Evolutionary conservation across 768 basidiomycete genomes (phyloP).

Genomic region (Suillus hirtellus): DNA sequence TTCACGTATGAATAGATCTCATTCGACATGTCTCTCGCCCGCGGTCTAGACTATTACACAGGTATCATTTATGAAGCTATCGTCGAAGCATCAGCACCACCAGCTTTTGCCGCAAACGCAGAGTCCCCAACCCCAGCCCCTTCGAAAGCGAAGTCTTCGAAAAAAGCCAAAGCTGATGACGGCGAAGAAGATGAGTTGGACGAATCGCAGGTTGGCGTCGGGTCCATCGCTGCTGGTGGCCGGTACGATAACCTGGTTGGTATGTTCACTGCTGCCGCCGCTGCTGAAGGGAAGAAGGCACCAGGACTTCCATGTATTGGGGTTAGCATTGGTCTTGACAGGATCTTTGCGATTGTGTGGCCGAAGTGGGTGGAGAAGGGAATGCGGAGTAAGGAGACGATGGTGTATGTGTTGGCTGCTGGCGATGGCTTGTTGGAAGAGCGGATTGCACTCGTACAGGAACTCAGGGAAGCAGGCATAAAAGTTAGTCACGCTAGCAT

Average conservation of each 20-base stretch:
- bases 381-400: slow-evolving; percentile 84
- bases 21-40: slow-evolving; percentile 96
- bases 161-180: slow-evolving; percentile 45
- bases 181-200: slow-evolving; percentile 79
- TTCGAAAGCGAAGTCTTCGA: slow-evolving; percentile 39
- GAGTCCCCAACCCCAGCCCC: slow-evolving; percentile 37
- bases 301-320: slow-evolving; percentile 84
- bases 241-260: slow-evolving; percentile 95
- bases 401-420: slow-evolving; percentile 91
- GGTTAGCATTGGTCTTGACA: slow-evolving; percentile 88
- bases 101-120: slow-evolving; percentile 64
- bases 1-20: slow-evolving; percentile 61
- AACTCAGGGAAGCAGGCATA: slow-evolving; percentile 84
- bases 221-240: slow-evolving; percentile 99
- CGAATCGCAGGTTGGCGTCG: slow-evolving; percentile 91
- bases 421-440: slow-evolving; percentile 89
- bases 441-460: slow-evolving; percentile 75
- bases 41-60: slow-evolving; percentile 97
- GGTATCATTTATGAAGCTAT: slow-evolving; percentile 98
- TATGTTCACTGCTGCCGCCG: slow-evolving; percentile 82
- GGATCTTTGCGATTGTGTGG: slow-evolving; percentile 90
- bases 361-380: slow-evolving; percentile 81
- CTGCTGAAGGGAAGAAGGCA: slow-evolving; percentile 70
- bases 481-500: slow-evolving; percentile 53
- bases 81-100: slow-evolving; percentile 91